Percentiles rank a stretch among this genome's conserved stretches.
phyloP scores from a whole-genome alignment of 306 rosid species.

The Vigna unguiculata region DNA sequence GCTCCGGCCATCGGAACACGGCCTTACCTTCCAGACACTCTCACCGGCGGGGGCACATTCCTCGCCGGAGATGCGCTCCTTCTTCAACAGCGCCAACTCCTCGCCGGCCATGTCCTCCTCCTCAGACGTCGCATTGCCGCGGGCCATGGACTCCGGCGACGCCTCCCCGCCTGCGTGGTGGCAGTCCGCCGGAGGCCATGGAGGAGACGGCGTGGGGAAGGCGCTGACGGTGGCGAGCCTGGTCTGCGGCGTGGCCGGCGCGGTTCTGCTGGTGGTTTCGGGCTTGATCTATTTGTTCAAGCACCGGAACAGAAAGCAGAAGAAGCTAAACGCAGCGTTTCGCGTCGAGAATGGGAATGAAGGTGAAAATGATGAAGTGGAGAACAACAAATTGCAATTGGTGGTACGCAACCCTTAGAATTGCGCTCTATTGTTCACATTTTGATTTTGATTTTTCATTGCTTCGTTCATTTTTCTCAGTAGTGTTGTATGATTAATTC shows the following conservation, averaged over 20 bases:
- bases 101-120: conserved; percentile 51
- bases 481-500: conserved; percentile 21
- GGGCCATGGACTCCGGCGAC: conserved; percentile 53
- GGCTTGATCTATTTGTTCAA: conserved; percentile 58
- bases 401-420: conserved; percentile 48
- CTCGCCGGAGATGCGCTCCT: conserved; percentile 67
- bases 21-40: conserved; percentile 66
- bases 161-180: conserved; percentile 54
- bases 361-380: not conserved
- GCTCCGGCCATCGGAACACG: conserved; percentile 92
- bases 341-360: not conserved
- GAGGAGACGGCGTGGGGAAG: conserved; percentile 41
- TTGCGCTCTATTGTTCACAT: not conserved
- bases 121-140: conserved; percentile 61
- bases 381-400: conserved; percentile 51
- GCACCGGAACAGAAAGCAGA: conserved; percentile 57
- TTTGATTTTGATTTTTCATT: not conserved
- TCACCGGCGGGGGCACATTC: conserved; percentile 43
- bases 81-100: conserved; percentile 62
- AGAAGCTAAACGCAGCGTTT: conserved; percentile 38
- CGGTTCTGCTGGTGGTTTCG: conserved; percentile 64
- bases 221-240: conserved; percentile 71
- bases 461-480: not conserved
- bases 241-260: conserved; percentile 79
- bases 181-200: conserved; percentile 19